Percentiles rank a stretch among this genome's conserved stretches.
Evolutionary conservation across 2,329 filamentous ascomycete species (phyloP).

Genomic region (Venturia aucupariae): DNA sequence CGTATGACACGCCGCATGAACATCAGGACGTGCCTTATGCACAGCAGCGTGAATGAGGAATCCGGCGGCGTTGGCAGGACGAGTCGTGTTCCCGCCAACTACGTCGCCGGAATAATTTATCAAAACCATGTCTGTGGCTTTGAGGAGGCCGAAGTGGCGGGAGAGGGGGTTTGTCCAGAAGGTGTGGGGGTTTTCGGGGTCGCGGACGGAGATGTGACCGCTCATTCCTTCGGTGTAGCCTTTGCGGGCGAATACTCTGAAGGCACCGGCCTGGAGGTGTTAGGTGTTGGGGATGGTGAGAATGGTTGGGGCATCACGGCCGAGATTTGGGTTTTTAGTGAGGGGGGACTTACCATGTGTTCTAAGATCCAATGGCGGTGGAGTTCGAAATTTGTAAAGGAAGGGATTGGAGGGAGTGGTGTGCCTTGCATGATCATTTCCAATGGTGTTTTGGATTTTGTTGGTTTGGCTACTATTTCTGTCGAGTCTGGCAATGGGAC

Average conservation of each 20-base stretch:
- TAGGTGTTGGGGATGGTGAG: background rate
- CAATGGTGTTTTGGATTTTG: constrained; percentile 23
- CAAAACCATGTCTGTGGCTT: constrained; percentile 57
- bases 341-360: constrained; percentile 40
- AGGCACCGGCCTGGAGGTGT: constrained; percentile 41
- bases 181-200: constrained; percentile 50
- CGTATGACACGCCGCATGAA: constrained; percentile 59
- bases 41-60: constrained; percentile 62
- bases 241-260: constrained; percentile 57
- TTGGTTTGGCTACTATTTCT: constrained; percentile 4
- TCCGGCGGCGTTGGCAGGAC: constrained; percentile 57
- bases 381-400: constrained; percentile 42
- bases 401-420: constrained; percentile 45
- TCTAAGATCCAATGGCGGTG: constrained; percentile 55
- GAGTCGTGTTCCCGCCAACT: constrained; percentile 51
- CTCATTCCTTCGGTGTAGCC: constrained; percentile 61
- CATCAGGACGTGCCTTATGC: constrained; percentile 55
- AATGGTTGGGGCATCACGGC: background rate
- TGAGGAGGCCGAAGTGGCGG: constrained; percentile 53
- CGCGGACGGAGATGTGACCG: constrained; percentile 59
- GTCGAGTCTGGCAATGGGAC: background rate
- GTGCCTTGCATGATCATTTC: constrained; percentile 39
- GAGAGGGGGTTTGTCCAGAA: constrained; percentile 65
- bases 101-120: constrained; percentile 55
- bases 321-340: background rate